Evolutionary conservation across 768 basidiomycete species (phyloP), one percentile per base, ranked within the genome.

Genomic region (Lentinula edodes): DNA sequence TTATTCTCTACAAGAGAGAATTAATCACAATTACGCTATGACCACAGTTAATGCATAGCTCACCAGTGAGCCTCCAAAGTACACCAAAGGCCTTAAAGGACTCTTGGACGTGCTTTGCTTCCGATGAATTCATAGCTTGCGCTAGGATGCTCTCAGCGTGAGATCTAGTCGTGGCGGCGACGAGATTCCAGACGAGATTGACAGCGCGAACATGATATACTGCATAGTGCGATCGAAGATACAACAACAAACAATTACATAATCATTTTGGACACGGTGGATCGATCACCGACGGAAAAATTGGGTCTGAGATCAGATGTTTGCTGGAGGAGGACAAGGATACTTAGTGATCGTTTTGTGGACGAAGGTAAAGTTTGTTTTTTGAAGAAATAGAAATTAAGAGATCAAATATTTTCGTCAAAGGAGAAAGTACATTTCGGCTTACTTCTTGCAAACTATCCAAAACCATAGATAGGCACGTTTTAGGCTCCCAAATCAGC

Each of bases 51-150:
- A 36, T 16, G 1, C 16, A 34, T 4, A 39, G 18, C 54, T 41
- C 39, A 90, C 95, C 93, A 53, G 88, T 89, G 61, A 95, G 74
- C 61, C 94, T 83, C 96, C 96, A 99, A 6, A 99, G 75, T 3
- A 91, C 85, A 2, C 96, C 95, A 71, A 99, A 98, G 0, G 90
- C 91, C 65, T 96, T 91, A 68, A 87, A 91, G 1, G 86, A 83
- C 18, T 84, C 82, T 16, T 81, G 74, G 2, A 81, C 74, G 45
- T 78, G 76, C 1, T 68, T 68, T 6, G 76, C 72, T 38, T 85
- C 79, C 0, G 79, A 69, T 6, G 87, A 83, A 9, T 81, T 81
- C 76, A 98, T 82, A 15, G 81, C 82, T 61, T 87, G 83, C 0
- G 93, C 84, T 35, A 98, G 74, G 50, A 93, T 87, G 5, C 91